A percentile compares a stretch with the other conserved stretches of the same genome.
Evolutionary conservation across 2,329 filamentous ascomycete genomes (phyloP).

Genomic region (Penicillium sp.): DNA sequence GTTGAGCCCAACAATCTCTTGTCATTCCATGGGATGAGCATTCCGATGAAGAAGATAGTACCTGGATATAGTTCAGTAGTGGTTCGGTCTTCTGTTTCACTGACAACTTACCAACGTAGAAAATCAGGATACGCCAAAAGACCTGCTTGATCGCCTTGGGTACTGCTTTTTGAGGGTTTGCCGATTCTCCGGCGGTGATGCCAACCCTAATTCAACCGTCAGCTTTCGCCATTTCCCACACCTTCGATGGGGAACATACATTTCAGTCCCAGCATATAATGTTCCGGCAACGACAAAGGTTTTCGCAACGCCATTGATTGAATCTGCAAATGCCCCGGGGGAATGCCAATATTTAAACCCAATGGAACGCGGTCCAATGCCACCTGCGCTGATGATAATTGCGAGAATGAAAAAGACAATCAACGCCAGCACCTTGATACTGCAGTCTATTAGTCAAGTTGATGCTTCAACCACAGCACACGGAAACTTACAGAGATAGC

Average conservation of each 20-base stretch:
- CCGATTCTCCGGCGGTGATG: slow-evolving; percentile 37
- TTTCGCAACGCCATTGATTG: slow-evolving; percentile 38
- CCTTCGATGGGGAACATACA: slow-evolving; percentile 18
- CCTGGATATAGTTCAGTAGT: slow-evolving; percentile 40
- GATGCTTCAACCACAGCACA: not conserved
- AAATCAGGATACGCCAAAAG: slow-evolving; percentile 50
- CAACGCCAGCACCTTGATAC: slow-evolving; percentile 36
- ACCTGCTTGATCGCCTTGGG: slow-evolving; percentile 46
- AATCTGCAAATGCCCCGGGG: slow-evolving; percentile 36
- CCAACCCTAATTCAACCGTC: slow-evolving; percentile 30
- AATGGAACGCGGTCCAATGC: slow-evolving; percentile 31
- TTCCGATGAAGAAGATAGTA: slow-evolving; percentile 70
- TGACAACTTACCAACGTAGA: slow-evolving; percentile 55
- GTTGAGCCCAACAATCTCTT: slow-evolving; percentile 60
- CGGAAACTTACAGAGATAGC: slow-evolving; percentile 34
- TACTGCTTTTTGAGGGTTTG: slow-evolving; percentile 48
- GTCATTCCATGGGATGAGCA: slow-evolving; percentile 70
- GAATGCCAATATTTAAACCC: slow-evolving; percentile 42
- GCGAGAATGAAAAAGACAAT: slow-evolving; percentile 37
- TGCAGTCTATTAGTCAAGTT: slow-evolving; percentile 12
- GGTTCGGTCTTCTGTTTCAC: not conserved
- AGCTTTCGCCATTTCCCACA: not conserved
- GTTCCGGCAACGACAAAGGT: slow-evolving; percentile 39
- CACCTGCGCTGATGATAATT: slow-evolving; percentile 37
- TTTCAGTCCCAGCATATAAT: slow-evolving; percentile 38